phyloP scores from a whole-genome alignment of 495 filamentous ascomycete genomes.

The Bryoglossum gracile region DNA sequence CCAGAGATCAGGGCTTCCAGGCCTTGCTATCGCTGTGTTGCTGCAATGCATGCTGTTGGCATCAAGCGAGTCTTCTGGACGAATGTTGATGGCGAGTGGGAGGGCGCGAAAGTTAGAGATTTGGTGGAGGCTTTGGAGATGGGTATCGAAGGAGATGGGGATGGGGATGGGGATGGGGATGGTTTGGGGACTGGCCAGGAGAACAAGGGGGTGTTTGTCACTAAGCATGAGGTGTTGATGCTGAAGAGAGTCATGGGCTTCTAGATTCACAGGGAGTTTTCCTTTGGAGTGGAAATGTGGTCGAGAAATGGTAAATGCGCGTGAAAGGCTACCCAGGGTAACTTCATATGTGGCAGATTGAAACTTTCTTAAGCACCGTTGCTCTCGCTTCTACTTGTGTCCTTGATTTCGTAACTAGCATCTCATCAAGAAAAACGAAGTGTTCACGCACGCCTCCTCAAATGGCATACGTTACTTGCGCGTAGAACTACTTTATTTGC shows the following conservation, averaged over 20 bases:
- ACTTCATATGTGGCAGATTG: too few species aligned
- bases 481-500: too few species aligned
- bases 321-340: too few species aligned
- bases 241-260: constrained; percentile 34
- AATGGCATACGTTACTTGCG: too few species aligned
- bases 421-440: too few species aligned
- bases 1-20: constrained; percentile 30
- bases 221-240: constrained; percentile 44
- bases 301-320: too few species aligned
- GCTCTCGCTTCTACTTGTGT: too few species aligned
- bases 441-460: too few species aligned
- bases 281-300: too few species aligned
- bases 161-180: constrained; percentile 14
- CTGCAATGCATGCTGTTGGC: constrained; percentile 42
- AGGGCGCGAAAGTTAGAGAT: constrained; percentile 42
- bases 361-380: too few species aligned
- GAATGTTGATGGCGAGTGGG: constrained; percentile 38
- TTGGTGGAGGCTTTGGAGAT: constrained; percentile 38
- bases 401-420: too few species aligned
- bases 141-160: constrained; percentile 13
- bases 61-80: constrained; percentile 51
- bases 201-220: constrained; percentile 35
- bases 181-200: constrained; percentile 7
- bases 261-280: too few species aligned
- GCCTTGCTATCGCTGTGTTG: constrained; percentile 46